These are phyloP conservation scores for Fusarium oxysporum DNA, from an alignment of 2,329 filamentous ascomycete genomes.

Conservation along the genomic window DNA sequence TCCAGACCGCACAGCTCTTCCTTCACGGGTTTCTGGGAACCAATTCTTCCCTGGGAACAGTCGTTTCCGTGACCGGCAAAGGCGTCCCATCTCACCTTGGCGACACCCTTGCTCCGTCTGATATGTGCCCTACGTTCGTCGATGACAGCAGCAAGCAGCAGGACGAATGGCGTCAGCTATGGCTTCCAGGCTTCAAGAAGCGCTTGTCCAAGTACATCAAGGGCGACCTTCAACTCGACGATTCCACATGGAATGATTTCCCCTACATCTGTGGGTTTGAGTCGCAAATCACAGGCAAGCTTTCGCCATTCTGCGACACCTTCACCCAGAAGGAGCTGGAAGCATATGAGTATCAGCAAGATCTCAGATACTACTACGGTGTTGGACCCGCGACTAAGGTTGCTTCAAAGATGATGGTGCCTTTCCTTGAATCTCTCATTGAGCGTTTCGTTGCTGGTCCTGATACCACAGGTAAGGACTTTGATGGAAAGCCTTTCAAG, in stretches of 20 bases:
- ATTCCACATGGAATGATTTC: conserved; percentile 66
- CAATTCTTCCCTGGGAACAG: conserved; percentile 63
- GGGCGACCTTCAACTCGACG: conserved; percentile 66
- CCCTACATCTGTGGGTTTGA: conserved; percentile 80
- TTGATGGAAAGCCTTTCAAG: conserved; percentile 59
- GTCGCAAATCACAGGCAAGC: conserved; percentile 71
- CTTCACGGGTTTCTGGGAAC: conserved; percentile 70
- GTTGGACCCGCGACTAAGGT: conserved; percentile 67
- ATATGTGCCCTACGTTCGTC: conserved; percentile 69
- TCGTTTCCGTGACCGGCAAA: conserved; percentile 68
- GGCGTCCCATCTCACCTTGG: conserved; percentile 63
- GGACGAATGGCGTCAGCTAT: conserved; percentile 61
- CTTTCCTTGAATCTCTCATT: conserved; percentile 67
- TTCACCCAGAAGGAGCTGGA: conserved; percentile 72
- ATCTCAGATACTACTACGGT: conserved; percentile 76
- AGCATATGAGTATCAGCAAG: conserved; percentile 75
- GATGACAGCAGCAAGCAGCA: conserved; percentile 64
- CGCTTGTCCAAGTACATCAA: conserved; percentile 66
- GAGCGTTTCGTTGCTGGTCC: conserved; percentile 65
- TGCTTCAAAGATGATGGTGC: conserved; percentile 69
- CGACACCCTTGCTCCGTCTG: conserved; percentile 73
- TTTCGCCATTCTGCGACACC: conserved; percentile 72
- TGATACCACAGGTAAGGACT: conserved; percentile 58
- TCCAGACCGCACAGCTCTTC: conserved; percentile 72
- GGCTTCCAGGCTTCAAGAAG: conserved; percentile 62